A percentile compares a stretch with the other conserved stretches of the same genome.
phyloP scores from a whole-genome alignment of 2,329 filamentous ascomycete genomes.

The Fusarium zealandicum region DNA sequence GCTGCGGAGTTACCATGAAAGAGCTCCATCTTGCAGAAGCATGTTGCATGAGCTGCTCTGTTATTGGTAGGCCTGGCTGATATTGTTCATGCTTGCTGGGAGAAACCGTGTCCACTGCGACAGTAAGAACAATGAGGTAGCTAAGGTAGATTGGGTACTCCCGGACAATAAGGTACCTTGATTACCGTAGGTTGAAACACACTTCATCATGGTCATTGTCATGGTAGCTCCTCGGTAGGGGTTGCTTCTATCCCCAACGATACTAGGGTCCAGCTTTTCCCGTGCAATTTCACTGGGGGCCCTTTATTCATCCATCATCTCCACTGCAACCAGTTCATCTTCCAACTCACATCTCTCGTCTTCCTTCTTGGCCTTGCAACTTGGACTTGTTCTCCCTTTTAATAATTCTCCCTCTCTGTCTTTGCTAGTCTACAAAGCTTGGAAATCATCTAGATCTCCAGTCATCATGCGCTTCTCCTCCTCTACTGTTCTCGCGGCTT shows the following conservation, averaged over 20 bases:
- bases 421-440: no score
- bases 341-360: slow-evolving; percentile 30
- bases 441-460: slow-evolving; percentile 1
- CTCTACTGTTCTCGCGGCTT: slow-evolving; percentile 57
- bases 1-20: slow-evolving; percentile 7
- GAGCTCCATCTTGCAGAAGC: slow-evolving; percentile 11
- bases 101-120: slow-evolving; percentile 6
- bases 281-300: slow-evolving; percentile 32
- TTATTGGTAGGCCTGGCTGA: slow-evolving; percentile 9
- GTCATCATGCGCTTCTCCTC: slow-evolving; percentile 66
- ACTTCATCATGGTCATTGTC: not conserved
- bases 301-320: slow-evolving; percentile 37
- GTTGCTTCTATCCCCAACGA: slow-evolving; percentile 34
- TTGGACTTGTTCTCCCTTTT: slow-evolving; percentile 3
- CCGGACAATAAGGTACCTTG: no score
- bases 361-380: slow-evolving; percentile 8
- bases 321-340: slow-evolving; percentile 31
- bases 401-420: slow-evolving; percentile 11
- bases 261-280: slow-evolving; percentile 38
- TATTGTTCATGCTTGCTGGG: not conserved
- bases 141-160: no score
- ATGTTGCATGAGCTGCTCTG: slow-evolving; percentile 13
- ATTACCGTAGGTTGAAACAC: not conserved
- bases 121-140: not conserved
- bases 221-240: not conserved